Evolutionary conservation across 2,329 filamentous ascomycete species (phyloP).

Genomic region (Beauveria scarabaeidicola): DNA sequence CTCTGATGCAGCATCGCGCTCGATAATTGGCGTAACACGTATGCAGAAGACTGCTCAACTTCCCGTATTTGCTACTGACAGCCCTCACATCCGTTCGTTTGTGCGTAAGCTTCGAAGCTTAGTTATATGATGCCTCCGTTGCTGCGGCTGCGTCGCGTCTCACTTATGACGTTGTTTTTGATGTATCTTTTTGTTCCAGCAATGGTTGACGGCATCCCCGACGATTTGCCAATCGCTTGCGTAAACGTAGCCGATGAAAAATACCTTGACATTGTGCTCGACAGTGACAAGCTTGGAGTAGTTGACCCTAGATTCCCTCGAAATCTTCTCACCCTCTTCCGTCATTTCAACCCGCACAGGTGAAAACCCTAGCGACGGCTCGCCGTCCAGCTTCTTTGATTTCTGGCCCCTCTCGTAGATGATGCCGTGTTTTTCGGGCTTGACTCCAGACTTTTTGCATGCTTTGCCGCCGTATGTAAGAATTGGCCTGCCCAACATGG

Average conservation of each 20-base stretch:
- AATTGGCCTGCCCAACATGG: slow-evolving; percentile 36
- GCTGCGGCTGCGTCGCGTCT: neutral
- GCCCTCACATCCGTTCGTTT: neutral
- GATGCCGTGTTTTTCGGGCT: slow-evolving; percentile 45
- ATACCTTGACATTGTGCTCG: slow-evolving; percentile 50
- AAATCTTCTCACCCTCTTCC: slow-evolving; percentile 36
- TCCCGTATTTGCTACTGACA: neutral
- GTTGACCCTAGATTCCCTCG: slow-evolving; percentile 45
- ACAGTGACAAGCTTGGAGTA: slow-evolving; percentile 48
- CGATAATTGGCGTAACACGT: neutral
- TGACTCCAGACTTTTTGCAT: slow-evolving; percentile 45
- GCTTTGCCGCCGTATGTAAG: slow-evolving; percentile 45
- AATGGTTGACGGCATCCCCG: slow-evolving; percentile 36
- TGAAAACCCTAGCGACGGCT: slow-evolving; percentile 39
- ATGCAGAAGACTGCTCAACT: neutral
- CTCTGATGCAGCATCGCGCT: neutral
- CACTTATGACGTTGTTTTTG: slow-evolving; percentile 20
- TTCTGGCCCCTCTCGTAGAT: slow-evolving; percentile 31
- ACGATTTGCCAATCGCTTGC: slow-evolving; percentile 33
- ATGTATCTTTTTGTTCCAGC: slow-evolving; percentile 39
- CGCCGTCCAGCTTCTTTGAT: slow-evolving; percentile 27
- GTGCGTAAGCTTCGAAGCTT: neutral
- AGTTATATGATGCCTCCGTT: neutral
- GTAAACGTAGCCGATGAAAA: slow-evolving; percentile 44
- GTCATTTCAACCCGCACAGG: slow-evolving; percentile 38